phyloP scores from a whole-genome alignment of 176 grass and related monocot species.

The Musa schizocarpa region DNA sequence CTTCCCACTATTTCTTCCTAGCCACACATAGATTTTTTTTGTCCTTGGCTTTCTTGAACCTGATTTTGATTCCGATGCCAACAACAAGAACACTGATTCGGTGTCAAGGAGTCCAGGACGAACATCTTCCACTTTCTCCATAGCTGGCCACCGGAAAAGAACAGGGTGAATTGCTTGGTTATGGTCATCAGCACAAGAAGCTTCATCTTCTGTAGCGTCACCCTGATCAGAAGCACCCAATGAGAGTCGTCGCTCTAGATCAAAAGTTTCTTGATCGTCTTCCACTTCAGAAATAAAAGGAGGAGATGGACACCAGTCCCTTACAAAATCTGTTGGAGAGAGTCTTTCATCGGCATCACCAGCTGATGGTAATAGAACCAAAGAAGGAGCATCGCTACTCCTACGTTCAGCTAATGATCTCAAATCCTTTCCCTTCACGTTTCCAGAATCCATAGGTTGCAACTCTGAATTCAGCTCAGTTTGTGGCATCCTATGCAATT shows the following conservation, averaged over 20 bases:
- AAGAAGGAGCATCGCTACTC: conserved; percentile 26
- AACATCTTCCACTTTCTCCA: conserved; percentile 33
- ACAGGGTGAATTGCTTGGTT: conserved; percentile 27
- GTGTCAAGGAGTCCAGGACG: conserved; percentile 35
- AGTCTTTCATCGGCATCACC: conserved; percentile 14
- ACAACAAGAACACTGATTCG: conserved; percentile 32
- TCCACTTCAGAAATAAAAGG: conserved; percentile 40
- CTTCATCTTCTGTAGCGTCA: conserved; percentile 16
- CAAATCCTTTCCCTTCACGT: conserved; percentile 1
- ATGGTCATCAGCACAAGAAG: not conserved
- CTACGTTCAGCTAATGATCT: conserved; percentile 34
- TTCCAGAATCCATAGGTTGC: conserved; percentile 16
- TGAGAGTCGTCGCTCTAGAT: conserved; percentile 27
- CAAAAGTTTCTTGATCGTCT: conserved; percentile 25
- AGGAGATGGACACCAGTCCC: conserved; percentile 42
- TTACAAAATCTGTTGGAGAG: conserved; percentile 1
- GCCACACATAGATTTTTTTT: conserved; percentile 37
- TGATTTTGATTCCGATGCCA: conserved; percentile 26
- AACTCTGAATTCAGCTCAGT: not conserved
- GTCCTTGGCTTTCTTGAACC: conserved; percentile 12
- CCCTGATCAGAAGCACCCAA: conserved; percentile 22
- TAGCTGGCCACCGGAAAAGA: conserved; percentile 37
- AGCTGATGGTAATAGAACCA: conserved; percentile 16
- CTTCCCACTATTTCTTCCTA: conserved; percentile 21
- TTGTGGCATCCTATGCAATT: conserved; percentile 19